A percentile compares a stretch with the other conserved stretches of the same genome.
These are phyloP conservation scores for Detonula confervacea DNA, from an alignment of 352 stramenopile genomes.

Conservation along the genomic window DNA sequence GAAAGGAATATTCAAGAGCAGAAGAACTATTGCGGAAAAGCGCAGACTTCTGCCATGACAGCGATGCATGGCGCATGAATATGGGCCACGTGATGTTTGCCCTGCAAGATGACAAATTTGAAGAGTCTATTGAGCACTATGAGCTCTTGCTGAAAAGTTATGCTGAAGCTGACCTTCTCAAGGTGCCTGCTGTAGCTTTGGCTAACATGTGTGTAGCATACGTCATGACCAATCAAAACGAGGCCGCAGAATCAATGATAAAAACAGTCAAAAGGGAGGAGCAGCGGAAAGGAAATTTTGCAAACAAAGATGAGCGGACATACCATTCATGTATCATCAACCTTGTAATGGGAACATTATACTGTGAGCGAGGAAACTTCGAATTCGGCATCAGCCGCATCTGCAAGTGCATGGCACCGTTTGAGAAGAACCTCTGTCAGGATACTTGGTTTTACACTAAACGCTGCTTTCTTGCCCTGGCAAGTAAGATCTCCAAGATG, in stretches of 20 bases:
- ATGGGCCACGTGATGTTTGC: slow-evolving; percentile 96
- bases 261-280: slow-evolving; percentile 95
- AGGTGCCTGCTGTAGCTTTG: slow-evolving; percentile 95
- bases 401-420: slow-evolving; percentile 93
- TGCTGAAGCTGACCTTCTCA: slow-evolving; percentile 83
- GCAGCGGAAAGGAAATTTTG: slow-evolving; percentile 90
- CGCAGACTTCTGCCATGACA: slow-evolving; percentile 94
- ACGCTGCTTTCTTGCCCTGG: slow-evolving; percentile 93
- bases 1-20: slow-evolving; percentile 94
- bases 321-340: slow-evolving; percentile 97
- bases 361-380: slow-evolving; percentile 97
- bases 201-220: slow-evolving; percentile 97
- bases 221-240: slow-evolving; percentile 97
- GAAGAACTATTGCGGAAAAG: slow-evolving; percentile 95
- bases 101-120: slow-evolving; percentile 85
- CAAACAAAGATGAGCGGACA: slow-evolving; percentile 15
- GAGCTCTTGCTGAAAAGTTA: slow-evolving; percentile 91
- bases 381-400: slow-evolving; percentile 92
- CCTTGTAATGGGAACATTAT: slow-evolving; percentile 96
- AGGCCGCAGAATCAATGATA: slow-evolving; percentile 94
- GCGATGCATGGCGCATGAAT: slow-evolving; percentile 95
- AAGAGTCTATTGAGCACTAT: slow-evolving; percentile 91
- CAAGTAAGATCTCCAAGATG: slow-evolving; percentile 93
- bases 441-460: slow-evolving; percentile 97
- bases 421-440: slow-evolving; percentile 93